Percentiles rank a stretch among this genome's conserved stretches.
Conservation (phyloP, 257 asterid genomes). For the Verbena officinalis region DNA sequence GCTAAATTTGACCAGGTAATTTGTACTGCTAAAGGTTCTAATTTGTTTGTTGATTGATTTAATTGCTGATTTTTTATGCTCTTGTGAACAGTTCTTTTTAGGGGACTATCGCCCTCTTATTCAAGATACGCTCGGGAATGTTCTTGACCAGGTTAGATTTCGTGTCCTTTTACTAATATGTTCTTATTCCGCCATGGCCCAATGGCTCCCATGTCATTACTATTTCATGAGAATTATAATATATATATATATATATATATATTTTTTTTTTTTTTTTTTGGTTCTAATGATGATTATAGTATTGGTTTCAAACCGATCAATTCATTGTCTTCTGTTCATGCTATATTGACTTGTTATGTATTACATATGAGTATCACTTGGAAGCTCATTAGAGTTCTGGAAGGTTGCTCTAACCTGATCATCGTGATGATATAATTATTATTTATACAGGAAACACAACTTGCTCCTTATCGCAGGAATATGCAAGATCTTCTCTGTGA, state of each 20-base stretch:
- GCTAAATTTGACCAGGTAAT: conserved; percentile 93
- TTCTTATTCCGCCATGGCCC: background rate
- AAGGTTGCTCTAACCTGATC: conserved; percentile 15
- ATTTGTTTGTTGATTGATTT: conserved; percentile 21
- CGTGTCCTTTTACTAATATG: background rate
- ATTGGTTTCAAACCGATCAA: conserved; percentile 17
- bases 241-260: too few relatives aligned
- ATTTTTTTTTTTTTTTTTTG: too few relatives aligned
- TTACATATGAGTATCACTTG: background rate
- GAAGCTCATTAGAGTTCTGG: background rate
- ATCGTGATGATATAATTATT: conserved; percentile 28
- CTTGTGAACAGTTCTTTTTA: conserved; percentile 74
- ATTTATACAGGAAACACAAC: conserved; percentile 83
- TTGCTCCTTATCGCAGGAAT: conserved; percentile 90
- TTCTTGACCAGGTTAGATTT: conserved; percentile 84
- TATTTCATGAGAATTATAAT: too few relatives aligned
- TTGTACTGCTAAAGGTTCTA: conserved; percentile 2
- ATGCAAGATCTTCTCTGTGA: conserved; percentile 99
- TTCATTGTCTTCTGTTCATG: too few relatives aligned
- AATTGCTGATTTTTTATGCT: conserved; percentile 33
- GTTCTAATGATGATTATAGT: too few relatives aligned
- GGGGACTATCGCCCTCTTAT: conserved; percentile 97
- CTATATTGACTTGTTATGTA: conserved; percentile 3
- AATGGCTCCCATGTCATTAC: background rate
- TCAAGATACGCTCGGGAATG: conserved; percentile 93